phyloP scores from a whole-genome alignment of 116 monocot species.

The Iris pallida region DNA sequence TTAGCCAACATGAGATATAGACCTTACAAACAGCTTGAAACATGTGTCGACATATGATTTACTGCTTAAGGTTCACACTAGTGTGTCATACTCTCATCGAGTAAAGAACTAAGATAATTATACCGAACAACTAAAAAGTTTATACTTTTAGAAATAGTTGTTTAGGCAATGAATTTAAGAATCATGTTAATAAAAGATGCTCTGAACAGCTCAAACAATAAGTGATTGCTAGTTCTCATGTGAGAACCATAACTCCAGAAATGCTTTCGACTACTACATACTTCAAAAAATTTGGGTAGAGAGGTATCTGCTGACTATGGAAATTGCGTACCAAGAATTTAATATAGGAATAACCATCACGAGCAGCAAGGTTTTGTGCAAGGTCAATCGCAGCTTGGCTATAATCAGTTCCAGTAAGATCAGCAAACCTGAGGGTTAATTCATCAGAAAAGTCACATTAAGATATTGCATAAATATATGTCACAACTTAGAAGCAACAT shows the following conservation, averaged over 20 bases:
- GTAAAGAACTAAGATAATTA: no score
- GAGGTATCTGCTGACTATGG: no score
- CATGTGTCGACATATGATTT: no score
- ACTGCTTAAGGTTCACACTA: no score
- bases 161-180: not conserved
- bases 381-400: constrained; percentile 76
- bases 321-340: constrained; percentile 52
- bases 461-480: not conserved
- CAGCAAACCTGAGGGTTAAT: constrained; percentile 56
- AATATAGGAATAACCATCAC: constrained; percentile 60
- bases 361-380: constrained; percentile 67
- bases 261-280: not conserved
- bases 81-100: no score
- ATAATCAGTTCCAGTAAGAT: constrained; percentile 90
- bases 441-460: not conserved
- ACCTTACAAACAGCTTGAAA: no score
- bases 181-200: not conserved
- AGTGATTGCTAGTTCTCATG: not conserved
- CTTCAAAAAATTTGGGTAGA: not conserved
- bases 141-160: not conserved
- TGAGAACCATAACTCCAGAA: not conserved
- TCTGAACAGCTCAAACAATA: not conserved
- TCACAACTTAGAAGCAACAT: not conserved
- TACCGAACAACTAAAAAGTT: not conserved
- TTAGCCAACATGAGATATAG: no score